Evolutionary conservation across 2,329 filamentous ascomycete species (phyloP).

Genomic region (Fusarium chuoi): DNA sequence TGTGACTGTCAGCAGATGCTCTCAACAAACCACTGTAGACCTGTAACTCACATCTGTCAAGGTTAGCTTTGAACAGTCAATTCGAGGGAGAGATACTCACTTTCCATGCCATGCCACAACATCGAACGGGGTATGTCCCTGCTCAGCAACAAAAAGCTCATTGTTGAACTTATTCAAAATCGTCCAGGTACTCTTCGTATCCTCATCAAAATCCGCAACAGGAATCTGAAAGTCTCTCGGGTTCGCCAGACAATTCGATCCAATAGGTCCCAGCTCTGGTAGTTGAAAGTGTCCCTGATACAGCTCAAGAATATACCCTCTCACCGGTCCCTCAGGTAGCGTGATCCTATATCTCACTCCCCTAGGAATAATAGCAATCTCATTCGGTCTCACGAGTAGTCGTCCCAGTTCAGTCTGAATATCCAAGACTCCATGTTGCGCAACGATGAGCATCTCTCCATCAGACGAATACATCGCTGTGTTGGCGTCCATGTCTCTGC

Average conservation of each 20-base stretch:
- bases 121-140: constrained; percentile 80
- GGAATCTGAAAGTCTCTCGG: constrained; percentile 79
- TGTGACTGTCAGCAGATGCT: not conserved
- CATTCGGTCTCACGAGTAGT: constrained; percentile 78
- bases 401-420: constrained; percentile 81
- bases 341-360: constrained; percentile 77
- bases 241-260: constrained; percentile 78
- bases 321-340: constrained; percentile 67
- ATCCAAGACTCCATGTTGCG: constrained; percentile 78
- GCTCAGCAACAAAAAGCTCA: constrained; percentile 64
- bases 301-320: constrained; percentile 80
- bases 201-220: constrained; percentile 74
- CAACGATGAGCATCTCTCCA: constrained; percentile 80
- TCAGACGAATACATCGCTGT: constrained; percentile 87
- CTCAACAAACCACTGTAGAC: fast-evolving
- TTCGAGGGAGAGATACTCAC: constrained; percentile 60
- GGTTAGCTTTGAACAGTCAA: not conserved
- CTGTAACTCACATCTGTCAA: constrained; percentile 21
- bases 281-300: constrained; percentile 77
- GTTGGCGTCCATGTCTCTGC: constrained; percentile 76
- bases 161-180: constrained; percentile 74
- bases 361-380: constrained; percentile 79
- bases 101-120: constrained; percentile 85
- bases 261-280: constrained; percentile 78
- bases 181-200: constrained; percentile 57